A percentile compares a stretch with the other conserved stretches of the same genome.
These are phyloP conservation scores for Elasticomyces elasticus DNA, from an alignment of 495 filamentous ascomycete species.

Conservation along the genomic window DNA sequence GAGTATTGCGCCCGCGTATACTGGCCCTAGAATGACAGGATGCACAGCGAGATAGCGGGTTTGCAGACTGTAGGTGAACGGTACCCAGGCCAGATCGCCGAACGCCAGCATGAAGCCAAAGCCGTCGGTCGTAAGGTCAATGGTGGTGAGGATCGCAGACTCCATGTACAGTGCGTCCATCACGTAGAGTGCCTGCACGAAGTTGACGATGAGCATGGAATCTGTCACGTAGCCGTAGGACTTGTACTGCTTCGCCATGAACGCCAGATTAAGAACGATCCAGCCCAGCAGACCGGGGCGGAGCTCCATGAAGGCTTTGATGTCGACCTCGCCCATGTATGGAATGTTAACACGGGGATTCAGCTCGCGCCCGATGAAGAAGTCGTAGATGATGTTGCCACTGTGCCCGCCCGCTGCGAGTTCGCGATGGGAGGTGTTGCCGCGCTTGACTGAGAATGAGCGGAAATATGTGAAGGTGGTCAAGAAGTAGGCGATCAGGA, in stretches of 20 bases:
- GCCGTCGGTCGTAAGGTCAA: constrained; percentile 90
- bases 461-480: constrained; percentile 67
- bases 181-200: constrained; percentile 74
- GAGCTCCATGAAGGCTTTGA: constrained; percentile 85
- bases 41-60: constrained; percentile 78
- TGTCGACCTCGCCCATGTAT: constrained; percentile 71
- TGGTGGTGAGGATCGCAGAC: constrained; percentile 83
- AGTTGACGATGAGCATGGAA: constrained; percentile 70
- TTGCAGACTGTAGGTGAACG: constrained; percentile 80
- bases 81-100: constrained; percentile 88
- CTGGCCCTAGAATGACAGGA: constrained; percentile 62
- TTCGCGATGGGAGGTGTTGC: constrained; percentile 57
- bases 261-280: constrained; percentile 77
- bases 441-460: constrained; percentile 70
- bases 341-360: constrained; percentile 81
- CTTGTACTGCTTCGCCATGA: constrained; percentile 78
- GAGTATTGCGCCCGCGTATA: constrained; percentile 51
- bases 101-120: constrained; percentile 97
- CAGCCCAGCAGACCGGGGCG: constrained; percentile 85
- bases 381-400: constrained; percentile 88
- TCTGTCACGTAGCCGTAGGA: constrained; percentile 75
- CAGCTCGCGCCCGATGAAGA: constrained; percentile 93
- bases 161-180: constrained; percentile 87
- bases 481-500: constrained; percentile 59
- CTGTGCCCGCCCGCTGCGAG: constrained; percentile 72